phyloP scores from a whole-genome alignment of 2,329 filamentous ascomycete species.

The Colletotrichum sp. region DNA sequence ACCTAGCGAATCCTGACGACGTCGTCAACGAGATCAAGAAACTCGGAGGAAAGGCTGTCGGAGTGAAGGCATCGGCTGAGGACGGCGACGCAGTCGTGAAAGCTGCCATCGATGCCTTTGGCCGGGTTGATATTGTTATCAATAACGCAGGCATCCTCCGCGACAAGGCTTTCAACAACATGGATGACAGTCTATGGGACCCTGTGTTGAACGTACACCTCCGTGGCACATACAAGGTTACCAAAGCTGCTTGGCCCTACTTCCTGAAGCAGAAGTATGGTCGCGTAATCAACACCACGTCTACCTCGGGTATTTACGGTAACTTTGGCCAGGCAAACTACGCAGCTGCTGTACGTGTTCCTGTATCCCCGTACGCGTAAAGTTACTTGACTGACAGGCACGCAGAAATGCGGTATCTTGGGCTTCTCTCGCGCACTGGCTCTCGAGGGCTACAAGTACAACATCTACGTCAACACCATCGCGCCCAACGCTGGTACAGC shows the following conservation, averaged over 20 bases:
- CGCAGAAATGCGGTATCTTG: constrained; percentile 86
- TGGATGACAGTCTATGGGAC: constrained; percentile 95
- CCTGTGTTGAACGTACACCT: constrained; percentile 92
- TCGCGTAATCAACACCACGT: constrained; percentile 94
- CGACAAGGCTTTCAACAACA: constrained; percentile 97
- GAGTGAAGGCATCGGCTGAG: constrained; percentile 91
- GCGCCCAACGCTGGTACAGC: constrained; percentile 95
- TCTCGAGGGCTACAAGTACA: constrained; percentile 93
- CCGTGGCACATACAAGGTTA: constrained; percentile 93
- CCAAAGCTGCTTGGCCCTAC: constrained; percentile 97
- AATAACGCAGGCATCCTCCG: constrained; percentile 98
- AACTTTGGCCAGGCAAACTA: constrained; percentile 99
- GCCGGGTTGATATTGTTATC: constrained; percentile 91
- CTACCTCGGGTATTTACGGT: constrained; percentile 96
- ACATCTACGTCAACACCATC: constrained; percentile 98
- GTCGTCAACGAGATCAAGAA: constrained; percentile 94
- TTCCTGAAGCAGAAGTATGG: constrained; percentile 99
- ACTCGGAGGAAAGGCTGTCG: constrained; percentile 85
- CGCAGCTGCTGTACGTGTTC: constrained; percentile 74
- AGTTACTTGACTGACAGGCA: constrained; percentile 22
- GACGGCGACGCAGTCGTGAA: constrained; percentile 92
- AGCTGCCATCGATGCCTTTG: constrained; percentile 90
- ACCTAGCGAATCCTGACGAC: constrained; percentile 88
- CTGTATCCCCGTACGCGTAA: not conserved
- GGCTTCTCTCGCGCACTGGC: constrained; percentile 94